Base-by-base conservation (phyloP, 148 eudicot species). In the Nepenthes gracilis region DNA sequence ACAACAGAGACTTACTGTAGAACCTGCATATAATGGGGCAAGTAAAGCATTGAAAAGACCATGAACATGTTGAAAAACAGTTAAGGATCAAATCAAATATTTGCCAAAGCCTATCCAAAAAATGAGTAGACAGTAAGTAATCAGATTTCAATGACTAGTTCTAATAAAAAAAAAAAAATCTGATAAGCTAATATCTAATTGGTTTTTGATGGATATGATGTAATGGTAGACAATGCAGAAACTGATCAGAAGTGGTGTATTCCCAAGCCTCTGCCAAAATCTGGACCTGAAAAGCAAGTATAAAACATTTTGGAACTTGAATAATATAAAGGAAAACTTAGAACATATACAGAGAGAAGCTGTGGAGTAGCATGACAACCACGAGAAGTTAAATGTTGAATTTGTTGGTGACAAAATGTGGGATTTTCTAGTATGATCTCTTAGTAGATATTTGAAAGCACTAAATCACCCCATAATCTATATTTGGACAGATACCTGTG, bases 31-130 rank as follows among this genome's bases (percentile, higher is more conserved):
- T 13, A 93, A 78, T 38, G 98, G 98, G 70, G 98, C 95, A 32
- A 93, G 77, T 61, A 93, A 69, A 57, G 92, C 98, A 81, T 93
- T 93, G 78, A 93, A 93, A 65, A 93, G 79, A 38, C 98, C 98
- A 73, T 93, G 98, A 69, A 93, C 98, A 76, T 93, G 95, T 93
- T 76, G 53, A 51, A 54, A 36, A 67, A 53, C 45, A 65, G 84
- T 88, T 80, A 93, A 93, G 95, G 87, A 78, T 43, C 67, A 71
- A 64, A 23, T 23, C 0, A 23, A 23, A 23, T 23, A 23, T 23
- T 23, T 23, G 23, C 23, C 23, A 23, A 23, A 23, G 23, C 23
- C 23, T 23, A 23, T 23, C 23, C 23, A 23, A 23, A 23, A 23
- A 23, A 23, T 23, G 23, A 23, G 23, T 23, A 23, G 23, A 23